Evolutionary conservation across 2,329 filamentous ascomycete species (phyloP).

Genomic region (Capronia americana): DNA sequence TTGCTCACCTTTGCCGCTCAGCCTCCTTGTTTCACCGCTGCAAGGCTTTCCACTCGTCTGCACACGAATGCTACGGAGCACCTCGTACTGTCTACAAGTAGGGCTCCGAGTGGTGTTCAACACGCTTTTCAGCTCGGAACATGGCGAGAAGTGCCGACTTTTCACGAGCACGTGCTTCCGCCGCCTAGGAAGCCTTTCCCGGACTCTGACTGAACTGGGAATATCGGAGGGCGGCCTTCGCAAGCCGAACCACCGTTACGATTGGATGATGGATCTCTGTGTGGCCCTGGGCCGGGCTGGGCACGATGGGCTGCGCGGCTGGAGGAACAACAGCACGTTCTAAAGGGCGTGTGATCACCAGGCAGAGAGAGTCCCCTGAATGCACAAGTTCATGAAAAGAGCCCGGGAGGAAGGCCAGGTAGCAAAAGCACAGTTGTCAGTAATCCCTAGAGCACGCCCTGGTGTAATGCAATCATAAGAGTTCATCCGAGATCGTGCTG

Average conservation of each 20-base stretch:
- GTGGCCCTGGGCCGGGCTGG: background rate
- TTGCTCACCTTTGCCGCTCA: constrained; percentile 25
- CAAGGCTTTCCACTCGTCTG: constrained; percentile 29
- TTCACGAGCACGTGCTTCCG: constrained; percentile 15
- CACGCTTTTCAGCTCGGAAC: background rate
- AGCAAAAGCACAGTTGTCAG: constrained; percentile 31
- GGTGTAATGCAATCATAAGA: constrained; percentile 40
- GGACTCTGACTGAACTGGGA: background rate
- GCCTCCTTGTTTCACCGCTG: constrained; percentile 35
- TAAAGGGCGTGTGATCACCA: background rate
- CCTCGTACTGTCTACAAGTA: background rate
- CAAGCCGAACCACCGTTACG: constrained; percentile 14
- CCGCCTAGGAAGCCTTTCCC: background rate
- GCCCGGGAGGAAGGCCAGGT: background rate
- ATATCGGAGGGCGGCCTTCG: constrained; percentile 11
- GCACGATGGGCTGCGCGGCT: constrained; percentile 7
- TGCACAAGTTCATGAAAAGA: background rate
- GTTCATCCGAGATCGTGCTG: constrained; percentile 37
- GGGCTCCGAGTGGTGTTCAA: background rate
- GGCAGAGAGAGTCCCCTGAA: background rate
- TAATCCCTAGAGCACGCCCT: constrained; percentile 36
- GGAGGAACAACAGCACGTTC: constrained; percentile 8
- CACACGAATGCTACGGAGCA: constrained; percentile 6
- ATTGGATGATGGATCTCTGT: constrained; percentile 13
- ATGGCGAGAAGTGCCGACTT: background rate